Conservation (phyloP, 345 rosid species). For the Citropsis articulata region DNA sequence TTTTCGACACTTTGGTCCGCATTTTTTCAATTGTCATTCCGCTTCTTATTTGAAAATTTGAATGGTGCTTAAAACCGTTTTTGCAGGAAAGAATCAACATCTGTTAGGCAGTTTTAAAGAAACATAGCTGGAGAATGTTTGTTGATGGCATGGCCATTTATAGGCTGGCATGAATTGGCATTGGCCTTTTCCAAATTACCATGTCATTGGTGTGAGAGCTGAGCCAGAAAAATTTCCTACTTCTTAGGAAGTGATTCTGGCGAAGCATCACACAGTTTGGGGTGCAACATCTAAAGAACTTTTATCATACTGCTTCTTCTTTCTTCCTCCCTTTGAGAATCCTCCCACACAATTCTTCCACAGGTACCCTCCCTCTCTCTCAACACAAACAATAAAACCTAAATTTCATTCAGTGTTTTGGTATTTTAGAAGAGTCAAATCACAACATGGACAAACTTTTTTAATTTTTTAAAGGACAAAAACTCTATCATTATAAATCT, state of each 20-base stretch:
- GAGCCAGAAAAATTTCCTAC: conserved; percentile 12
- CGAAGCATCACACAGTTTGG: not conserved
- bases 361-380: conserved; percentile 20
- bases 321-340: conserved; percentile 24
- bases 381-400: not conserved
- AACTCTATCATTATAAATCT: too few relatives aligned
- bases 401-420: too few relatives aligned
- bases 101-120: not conserved
- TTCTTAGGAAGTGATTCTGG: conserved; percentile 17
- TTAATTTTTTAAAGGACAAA: too few relatives aligned
- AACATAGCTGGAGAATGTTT: not conserved
- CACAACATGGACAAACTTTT: too few relatives aligned
- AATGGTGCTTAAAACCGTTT: not conserved
- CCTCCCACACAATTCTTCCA: conserved; percentile 8
- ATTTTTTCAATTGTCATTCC: not conserved
- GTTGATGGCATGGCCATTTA: not conserved
- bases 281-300: not conserved
- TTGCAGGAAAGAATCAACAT: not conserved
- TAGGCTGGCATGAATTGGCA: not conserved
- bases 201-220: not conserved
- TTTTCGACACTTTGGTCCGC: too few relatives aligned
- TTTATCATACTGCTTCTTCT: conserved; percentile 4
- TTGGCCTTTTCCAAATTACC: not conserved
- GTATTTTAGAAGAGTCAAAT: too few relatives aligned
- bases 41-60: not conserved